Percentiles rank a stretch among this genome's conserved stretches.
Evolutionary conservation across 1,139 yeast species (phyloP).

Genomic region (Debaryomyces sp.): DNA sequence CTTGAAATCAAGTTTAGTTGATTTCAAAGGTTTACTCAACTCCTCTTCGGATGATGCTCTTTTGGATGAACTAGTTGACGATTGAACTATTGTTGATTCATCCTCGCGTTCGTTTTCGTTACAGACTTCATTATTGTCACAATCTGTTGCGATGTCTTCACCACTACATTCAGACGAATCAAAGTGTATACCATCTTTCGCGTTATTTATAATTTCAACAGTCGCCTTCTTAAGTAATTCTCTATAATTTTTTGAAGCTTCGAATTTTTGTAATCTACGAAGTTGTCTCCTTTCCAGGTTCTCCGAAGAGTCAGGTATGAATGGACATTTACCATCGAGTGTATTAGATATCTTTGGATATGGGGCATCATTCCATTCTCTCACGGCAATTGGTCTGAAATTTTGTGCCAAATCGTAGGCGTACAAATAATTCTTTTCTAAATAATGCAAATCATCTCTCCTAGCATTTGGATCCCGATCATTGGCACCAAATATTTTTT

Average conservation of each 20-base stretch:
- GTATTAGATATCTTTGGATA: constrained; percentile 50
- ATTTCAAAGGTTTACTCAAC: constrained; percentile 5
- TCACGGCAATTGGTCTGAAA: constrained; percentile 77
- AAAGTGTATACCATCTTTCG: constrained; percentile 25
- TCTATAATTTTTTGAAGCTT: constrained; percentile 44
- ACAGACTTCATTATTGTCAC: constrained; percentile 19
- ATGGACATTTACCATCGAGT: constrained; percentile 74
- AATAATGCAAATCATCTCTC: constrained; percentile 83
- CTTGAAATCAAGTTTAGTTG: constrained; percentile 19
- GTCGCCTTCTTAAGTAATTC: constrained; percentile 40
- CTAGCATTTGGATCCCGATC: constrained; percentile 88
- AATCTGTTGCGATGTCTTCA: constrained; percentile 28
- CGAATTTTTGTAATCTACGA: constrained; percentile 43
- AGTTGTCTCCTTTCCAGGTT: constrained; percentile 41
- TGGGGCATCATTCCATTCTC: constrained; percentile 69
- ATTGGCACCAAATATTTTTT: constrained; percentile 81
- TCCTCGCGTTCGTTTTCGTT: constrained; percentile 20
- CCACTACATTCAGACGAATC: constrained; percentile 24
- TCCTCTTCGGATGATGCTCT: constrained; percentile 15
- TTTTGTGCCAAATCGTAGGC: constrained; percentile 81
- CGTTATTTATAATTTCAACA: constrained; percentile 31
- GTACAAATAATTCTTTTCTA: constrained; percentile 65
- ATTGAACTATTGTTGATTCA: constrained; percentile 18
- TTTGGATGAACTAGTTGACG: constrained; percentile 17
- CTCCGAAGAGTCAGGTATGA: constrained; percentile 52